Evolutionary conservation across 352 stramenopile species (phyloP), one percentile per base, ranked within the genome.

Genomic region (Globisporangium iwayamae): DNA sequence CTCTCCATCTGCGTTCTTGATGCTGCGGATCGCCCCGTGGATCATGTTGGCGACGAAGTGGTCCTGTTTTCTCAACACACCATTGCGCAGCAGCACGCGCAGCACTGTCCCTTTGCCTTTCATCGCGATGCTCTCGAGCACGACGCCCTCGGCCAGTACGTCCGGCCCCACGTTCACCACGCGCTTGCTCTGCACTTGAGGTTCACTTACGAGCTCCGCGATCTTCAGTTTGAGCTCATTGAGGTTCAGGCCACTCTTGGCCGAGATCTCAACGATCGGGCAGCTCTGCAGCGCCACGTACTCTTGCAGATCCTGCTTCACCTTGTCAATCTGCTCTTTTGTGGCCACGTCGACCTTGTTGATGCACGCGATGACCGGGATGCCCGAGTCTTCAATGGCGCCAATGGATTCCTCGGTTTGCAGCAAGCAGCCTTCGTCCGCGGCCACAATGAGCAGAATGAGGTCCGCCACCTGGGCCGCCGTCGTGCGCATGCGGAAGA

Each of bases 381-480:
- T 66, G 36, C 67, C 72, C 7, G 85, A 65, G 39, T 89, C 81
- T 63, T 97, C 90, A 32, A 94, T 81, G 9, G 87, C 90, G 30
- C 90, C 90, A 32, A 97, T 98, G 1, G 93, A 98, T 71, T 99
- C 98, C 28, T 96, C 85, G 14, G 98, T 99, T 79, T 99, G 98
- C 57, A 98, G 77, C 58, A 98, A 93, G 52, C 99, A 86, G n/a
- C 97, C 96, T 87, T 99, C 98, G 75, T 99, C 98, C 0, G 94
- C 97, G 0, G 98, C 97, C 5, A 99, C 93, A 34, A 99, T 96
- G 3, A 99, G 73, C 61, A 97, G 52, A 18, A 99, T 90, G 2
- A 99, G 88, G 65, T 99, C 98, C 6, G 98, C 98, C n/a, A 99
- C 93, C 53, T 98, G 95, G 1, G 97, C 96, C 6, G 97, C 97